phyloP scores from a whole-genome alignment of 2,329 filamentous ascomycete genomes.

The Pyricularia sp. region DNA sequence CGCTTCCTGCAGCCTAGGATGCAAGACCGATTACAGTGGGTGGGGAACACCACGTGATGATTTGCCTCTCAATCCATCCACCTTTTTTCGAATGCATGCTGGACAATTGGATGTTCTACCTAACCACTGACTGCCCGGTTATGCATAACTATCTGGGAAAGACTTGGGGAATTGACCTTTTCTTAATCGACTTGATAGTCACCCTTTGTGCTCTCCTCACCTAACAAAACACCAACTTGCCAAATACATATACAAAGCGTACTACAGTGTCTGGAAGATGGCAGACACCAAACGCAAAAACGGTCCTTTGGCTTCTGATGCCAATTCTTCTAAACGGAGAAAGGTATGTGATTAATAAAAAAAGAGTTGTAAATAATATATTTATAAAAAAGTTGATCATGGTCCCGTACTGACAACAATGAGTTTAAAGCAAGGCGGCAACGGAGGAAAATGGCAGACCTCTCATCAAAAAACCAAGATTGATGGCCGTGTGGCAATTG shows the following conservation, averaged over 20 bases:
- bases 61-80: background rate
- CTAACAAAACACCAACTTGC: background rate
- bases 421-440: slow-evolving; percentile 31
- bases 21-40: background rate
- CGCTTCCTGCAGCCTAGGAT: background rate
- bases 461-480: slow-evolving; percentile 45
- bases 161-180: background rate
- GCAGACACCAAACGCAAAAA: slow-evolving; percentile 2
- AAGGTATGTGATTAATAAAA: slow-evolving; percentile 17
- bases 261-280: background rate
- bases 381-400: background rate
- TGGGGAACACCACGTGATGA: background rate
- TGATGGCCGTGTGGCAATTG: slow-evolving; percentile 37
- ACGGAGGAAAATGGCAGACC: slow-evolving; percentile 51
- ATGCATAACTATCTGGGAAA: too few relatives aligned
- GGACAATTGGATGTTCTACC: background rate
- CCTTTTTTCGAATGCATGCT: background rate
- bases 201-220: background rate
- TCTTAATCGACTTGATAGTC: background rate
- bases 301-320: background rate
- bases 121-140: background rate
- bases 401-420: background rate
- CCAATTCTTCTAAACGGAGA: slow-evolving; percentile 31
- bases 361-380: too few relatives aligned
- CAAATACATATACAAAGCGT: background rate